A percentile compares a stretch with the other conserved stretches of the same genome.
phyloP scores from a whole-genome alignment of 2,329 filamentous ascomycete species.

The Fusarium algeriense region DNA sequence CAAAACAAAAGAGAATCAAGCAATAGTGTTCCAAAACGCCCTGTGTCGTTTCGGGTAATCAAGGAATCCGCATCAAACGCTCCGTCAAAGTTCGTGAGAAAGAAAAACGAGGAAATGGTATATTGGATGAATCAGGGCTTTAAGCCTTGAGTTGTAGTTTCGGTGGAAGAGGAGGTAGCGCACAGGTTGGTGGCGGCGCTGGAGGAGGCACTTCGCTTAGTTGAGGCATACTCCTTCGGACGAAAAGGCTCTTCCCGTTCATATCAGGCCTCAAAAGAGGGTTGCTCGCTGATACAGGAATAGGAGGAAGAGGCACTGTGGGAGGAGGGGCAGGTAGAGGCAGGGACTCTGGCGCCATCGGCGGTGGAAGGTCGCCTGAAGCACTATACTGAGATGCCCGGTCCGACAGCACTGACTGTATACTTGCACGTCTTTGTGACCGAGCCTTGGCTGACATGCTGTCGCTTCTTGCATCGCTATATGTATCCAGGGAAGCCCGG shows the following conservation, averaged over 20 bases:
- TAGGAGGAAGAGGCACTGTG: constrained; percentile 49
- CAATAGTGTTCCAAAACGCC: constrained; percentile 27
- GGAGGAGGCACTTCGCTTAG: constrained; percentile 64
- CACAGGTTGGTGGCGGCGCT: constrained; percentile 66
- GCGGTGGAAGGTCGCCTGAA: constrained; percentile 43
- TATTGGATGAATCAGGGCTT: constrained; percentile 4
- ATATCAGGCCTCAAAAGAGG: constrained; percentile 38
- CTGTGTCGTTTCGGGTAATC: constrained; percentile 28
- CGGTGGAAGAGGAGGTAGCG: constrained; percentile 65
- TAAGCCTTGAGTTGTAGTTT: constrained; percentile 40
- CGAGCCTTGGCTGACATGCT: constrained; percentile 38
- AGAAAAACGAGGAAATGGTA: constrained; percentile 24
- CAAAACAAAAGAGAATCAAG: constrained; percentile 22
- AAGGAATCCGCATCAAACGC: constrained; percentile 31
- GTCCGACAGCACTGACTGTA: constrained; percentile 47
- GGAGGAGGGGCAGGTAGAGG: constrained; percentile 49
- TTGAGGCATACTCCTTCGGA: constrained; percentile 65
- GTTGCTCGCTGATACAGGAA: constrained; percentile 46
- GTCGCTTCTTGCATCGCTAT: constrained; percentile 41
- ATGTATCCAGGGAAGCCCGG: constrained; percentile 52
- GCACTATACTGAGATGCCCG: constrained; percentile 40
- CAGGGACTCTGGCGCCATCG: constrained; percentile 41
- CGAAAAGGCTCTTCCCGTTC: constrained; percentile 45
- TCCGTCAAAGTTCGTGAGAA: constrained; percentile 37
- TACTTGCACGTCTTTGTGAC: constrained; percentile 47